phyloP scores from a whole-genome alignment of 371 early-diverging fungal genomes.

The Circinella minor region DNA sequence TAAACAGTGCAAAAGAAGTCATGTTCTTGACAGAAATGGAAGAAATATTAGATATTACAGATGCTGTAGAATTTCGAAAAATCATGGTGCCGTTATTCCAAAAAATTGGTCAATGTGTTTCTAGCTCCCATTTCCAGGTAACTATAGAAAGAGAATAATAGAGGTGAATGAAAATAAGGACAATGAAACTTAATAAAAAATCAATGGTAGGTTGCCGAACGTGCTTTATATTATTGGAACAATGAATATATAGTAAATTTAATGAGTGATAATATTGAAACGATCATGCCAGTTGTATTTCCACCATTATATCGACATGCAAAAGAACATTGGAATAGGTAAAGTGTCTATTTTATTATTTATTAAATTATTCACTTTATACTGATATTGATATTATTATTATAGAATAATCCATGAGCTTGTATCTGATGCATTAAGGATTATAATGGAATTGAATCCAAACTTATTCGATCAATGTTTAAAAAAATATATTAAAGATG shows the following conservation, averaged over 20 bases:
- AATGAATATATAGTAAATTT: conserved; percentile 95
- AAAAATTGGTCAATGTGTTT: conserved; percentile 89
- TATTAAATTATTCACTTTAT: neutral
- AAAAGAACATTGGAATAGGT: conserved; percentile 97
- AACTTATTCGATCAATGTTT: conserved; percentile 90
- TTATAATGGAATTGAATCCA: conserved; percentile 91
- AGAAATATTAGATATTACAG: conserved; percentile 93
- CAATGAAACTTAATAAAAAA: too few species aligned
- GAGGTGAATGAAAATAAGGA: too few species aligned
- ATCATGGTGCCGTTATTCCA: conserved; percentile 90
- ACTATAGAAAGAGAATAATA: neutral
- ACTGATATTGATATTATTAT: neutral
- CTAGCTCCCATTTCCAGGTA: conserved; percentile 97
- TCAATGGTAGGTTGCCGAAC: conserved; percentile 82
- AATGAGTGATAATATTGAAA: conserved; percentile 86
- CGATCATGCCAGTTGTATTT: conserved; percentile 93
- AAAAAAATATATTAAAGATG: conserved; percentile 51
- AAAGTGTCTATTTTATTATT: conserved; percentile 9
- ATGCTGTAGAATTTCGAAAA: conserved; percentile 85
- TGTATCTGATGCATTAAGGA: conserved; percentile 91
- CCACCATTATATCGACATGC: conserved; percentile 89
- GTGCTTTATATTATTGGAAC: conserved; percentile 97
- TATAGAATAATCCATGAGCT: conserved; percentile 89
- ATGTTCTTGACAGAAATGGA: conserved; percentile 98
- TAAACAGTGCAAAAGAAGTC: conserved; percentile 96